These are phyloP conservation scores for Astrothelium subdiscretum DNA, from an alignment of 495 filamentous ascomycete genomes.

Conservation along the genomic window DNA sequence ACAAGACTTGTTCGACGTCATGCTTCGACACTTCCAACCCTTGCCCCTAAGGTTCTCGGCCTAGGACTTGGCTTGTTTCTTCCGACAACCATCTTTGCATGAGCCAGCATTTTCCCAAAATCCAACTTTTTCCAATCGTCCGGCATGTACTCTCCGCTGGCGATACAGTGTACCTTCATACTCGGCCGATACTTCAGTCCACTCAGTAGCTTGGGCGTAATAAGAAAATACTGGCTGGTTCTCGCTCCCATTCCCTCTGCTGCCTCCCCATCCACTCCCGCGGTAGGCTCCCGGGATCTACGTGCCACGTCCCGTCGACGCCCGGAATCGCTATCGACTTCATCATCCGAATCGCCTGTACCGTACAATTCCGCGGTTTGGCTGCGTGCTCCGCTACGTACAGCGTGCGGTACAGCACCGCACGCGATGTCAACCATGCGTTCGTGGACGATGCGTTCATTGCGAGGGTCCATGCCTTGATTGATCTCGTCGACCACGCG, in stretches of 20 bases:
- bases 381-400: background rate
- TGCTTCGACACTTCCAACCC: background rate
- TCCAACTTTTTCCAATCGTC: conserved; percentile 40
- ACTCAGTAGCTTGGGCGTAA: conserved; percentile 91
- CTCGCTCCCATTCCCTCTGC: conserved; percentile 35
- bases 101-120: conserved; percentile 37
- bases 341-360: background rate
- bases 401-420: background rate
- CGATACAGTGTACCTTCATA: conserved; percentile 91
- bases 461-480: conserved; percentile 97
- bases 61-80: background rate
- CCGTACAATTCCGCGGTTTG: background rate
- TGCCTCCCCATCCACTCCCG: conserved; percentile 36
- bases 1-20: background rate
- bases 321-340: background rate
- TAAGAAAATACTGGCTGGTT: conserved; percentile 75
- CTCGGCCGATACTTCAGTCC: conserved; percentile 73
- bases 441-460: conserved; percentile 94
- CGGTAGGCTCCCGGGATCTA: conserved; percentile 30
- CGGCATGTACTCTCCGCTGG: conserved; percentile 84
- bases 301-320: background rate
- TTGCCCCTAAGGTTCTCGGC: background rate
- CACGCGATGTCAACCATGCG: conserved; percentile 48
- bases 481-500: conserved; percentile 99
- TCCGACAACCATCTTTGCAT: background rate